These are phyloP conservation scores for Thinopyrum elongatum DNA, from an alignment of 176 grass and related monocot genomes.

Conservation along the genomic window DNA sequence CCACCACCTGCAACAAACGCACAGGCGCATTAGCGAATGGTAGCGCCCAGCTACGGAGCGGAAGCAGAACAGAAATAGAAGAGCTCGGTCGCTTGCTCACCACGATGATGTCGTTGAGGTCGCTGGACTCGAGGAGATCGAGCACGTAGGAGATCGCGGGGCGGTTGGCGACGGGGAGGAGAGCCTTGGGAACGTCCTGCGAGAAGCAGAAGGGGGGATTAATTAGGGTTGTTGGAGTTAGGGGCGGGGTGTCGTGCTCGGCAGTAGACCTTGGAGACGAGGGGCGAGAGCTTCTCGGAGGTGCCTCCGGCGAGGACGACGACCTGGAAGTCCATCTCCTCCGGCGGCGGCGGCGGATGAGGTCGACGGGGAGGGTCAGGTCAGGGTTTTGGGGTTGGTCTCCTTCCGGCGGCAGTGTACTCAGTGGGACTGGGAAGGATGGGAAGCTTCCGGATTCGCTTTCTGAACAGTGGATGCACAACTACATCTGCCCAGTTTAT, in stretches of 20 bases:
- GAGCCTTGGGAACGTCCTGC: constrained; percentile 90
- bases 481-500: neutral
- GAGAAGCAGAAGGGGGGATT: constrained; percentile 10
- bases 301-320: constrained; percentile 92
- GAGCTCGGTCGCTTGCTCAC: constrained; percentile 35
- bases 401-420: neutral
- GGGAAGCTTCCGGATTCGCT: neutral
- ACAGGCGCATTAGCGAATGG: constrained; percentile 26
- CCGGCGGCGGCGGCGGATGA: neutral
- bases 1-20: constrained; percentile 64
- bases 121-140: constrained; percentile 82
- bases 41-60: neutral
- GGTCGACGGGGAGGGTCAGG: constrained; percentile 11
- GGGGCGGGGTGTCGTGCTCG: neutral
- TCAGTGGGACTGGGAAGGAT: neutral
- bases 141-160: constrained; percentile 86
- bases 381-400: constrained; percentile 28
- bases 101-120: constrained; percentile 91
- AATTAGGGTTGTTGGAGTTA: neutral
- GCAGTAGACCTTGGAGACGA: constrained; percentile 64
- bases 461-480: neutral
- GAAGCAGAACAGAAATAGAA: neutral
- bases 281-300: constrained; percentile 77
- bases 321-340: constrained; percentile 92
- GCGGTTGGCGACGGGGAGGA: constrained; percentile 92